Base-by-base conservation (phyloP, 2,329 filamentous ascomycete genomes). In the Alternaria metachromatica region DNA sequence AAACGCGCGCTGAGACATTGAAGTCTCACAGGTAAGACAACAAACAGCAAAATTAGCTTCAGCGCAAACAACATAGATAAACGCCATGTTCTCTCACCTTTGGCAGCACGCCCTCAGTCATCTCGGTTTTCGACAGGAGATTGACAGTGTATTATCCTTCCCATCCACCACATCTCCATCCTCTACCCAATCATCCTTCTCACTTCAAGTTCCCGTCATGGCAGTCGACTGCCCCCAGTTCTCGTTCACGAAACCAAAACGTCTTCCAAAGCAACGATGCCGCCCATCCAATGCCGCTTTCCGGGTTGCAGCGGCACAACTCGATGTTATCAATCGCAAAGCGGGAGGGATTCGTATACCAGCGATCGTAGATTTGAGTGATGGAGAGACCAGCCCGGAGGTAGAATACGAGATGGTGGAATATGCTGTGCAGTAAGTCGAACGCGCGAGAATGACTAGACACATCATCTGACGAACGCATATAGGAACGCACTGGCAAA, bases 361-460 rank as follows among this genome's bases (percentile, higher is more conserved):
- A 10, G 58, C 26, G 4, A 37, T 41, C 13, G 13, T 49, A 2
- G n/a, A 55, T 20, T 4, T 12, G 8, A 18, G n/a, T 11, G 58
- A 60, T 10, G 23, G 18, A 8, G 23, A 55, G 1, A 5, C 10
- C 13, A 44, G 11, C 5, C 12, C 43, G 3, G 50, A 30, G 5
- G 23, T 26, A 8, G 25, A 30, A 13, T 28, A 56, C 20, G 28
- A 20, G 5, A 37, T 37, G 30, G 13, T 53, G 30, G 15, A 25
- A 4, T 6, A 9, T 12, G 49, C 49, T 2, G 49, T 20, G 2
- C 30, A 53, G 49, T 53, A 25, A 25, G 49, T 5, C 12, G 0
- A 15, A 9, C 12, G 21, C 37, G 8, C 4, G 0, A 0, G 15
- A 20, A 11, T 6, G 41, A 1, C 8, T 11, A 1, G 6, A 10